Evolutionary conservation across 78 protist species (phyloP), one percentile per base, ranked within the genome.

Genomic region (Chrysochromulina tobinii): DNA sequence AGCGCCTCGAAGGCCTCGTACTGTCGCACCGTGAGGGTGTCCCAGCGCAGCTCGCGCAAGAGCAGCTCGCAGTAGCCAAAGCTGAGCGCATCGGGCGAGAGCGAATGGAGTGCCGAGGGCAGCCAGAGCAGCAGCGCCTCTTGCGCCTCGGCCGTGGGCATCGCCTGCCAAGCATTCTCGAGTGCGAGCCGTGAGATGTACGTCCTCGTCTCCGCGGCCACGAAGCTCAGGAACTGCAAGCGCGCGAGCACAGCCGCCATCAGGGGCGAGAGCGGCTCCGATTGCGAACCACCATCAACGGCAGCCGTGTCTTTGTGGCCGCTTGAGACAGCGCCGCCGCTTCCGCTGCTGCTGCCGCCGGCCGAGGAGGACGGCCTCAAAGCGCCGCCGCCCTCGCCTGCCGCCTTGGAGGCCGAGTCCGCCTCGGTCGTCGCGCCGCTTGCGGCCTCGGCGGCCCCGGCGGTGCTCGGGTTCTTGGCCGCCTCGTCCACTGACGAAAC

Each of bases 81-180:
- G 14, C 21, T n/a, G n/a, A 75, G 83, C 57, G 83, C 83, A 18
- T 75, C 83, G 25, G 21, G 15, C 12, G 83, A 1, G 27, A 27
- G n/a, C 23, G 18, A 4, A 11, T 3, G 83, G 58, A 75, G 58
- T n/a, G 23, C 83, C 21, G 83, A 75, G 12, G 83, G 83, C 83
- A 75, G 83, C 83, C 83, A 75, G 58, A 75, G 83, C 12, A 75
- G 58, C 58, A 75, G 51, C 57, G 55, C 83, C 25, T 50, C 57
- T 12, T 57, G 83, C 57, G 38, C 83, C 14, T 11, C 83, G 51
- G 3, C 57, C 25, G 3, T 4, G 23, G 3, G 83, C 83, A 27
- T 27, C 83, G 83, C 55, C 25, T 2, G 58, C 83, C 83, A 75
- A 54, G 83, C 83, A 6, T 18, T 50, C n/a, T 75, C 83, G 27